A percentile compares a stretch with the other conserved stretches of the same genome.
These are phyloP conservation scores for Trichaptum fuscoviolaceum DNA, from an alignment of 768 basidiomycete species.

Conservation along the genomic window DNA sequence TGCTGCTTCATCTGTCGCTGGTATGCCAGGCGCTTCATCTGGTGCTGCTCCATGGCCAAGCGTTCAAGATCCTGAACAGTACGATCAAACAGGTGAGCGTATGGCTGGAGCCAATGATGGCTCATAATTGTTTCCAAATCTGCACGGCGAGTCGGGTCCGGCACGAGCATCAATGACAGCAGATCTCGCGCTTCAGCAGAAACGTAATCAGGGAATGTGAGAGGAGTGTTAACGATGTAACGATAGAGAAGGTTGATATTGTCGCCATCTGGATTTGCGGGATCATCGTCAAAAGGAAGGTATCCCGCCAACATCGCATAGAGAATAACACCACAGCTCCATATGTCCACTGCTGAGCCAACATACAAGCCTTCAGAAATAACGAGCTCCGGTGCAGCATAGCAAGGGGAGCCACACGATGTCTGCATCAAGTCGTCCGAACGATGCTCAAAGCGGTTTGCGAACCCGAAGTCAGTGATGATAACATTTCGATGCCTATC, in stretches of 20 bases:
- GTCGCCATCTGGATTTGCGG: constrained; percentile 96
- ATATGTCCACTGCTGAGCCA: constrained; percentile 96
- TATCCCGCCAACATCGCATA: constrained; percentile 98
- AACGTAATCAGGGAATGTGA: constrained; percentile 96
- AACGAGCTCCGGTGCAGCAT: constrained; percentile 97
- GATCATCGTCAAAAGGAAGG: constrained; percentile 99
- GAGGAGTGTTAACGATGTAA: constrained; percentile 95
- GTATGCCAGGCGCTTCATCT: constrained; percentile 75
- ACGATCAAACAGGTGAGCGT: constrained; percentile 58
- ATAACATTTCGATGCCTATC: constrained; percentile 98
- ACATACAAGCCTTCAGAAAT: constrained; percentile 96
- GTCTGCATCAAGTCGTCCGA: constrained; percentile 98
- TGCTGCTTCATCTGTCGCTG: constrained; percentile 71
- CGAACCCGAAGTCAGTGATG: constrained; percentile 99
- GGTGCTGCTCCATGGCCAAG: constrained; percentile 79
- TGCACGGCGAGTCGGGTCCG: constrained; percentile 78
- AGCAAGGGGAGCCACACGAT: constrained; percentile 94
- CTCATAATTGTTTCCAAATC: constrained; percentile 75
- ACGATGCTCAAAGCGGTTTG: constrained; percentile 93
- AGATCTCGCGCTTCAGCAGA: constrained; percentile 79
- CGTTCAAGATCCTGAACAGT: constrained; percentile 75
- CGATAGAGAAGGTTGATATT: constrained; percentile 99
- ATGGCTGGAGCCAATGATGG: constrained; percentile 80
- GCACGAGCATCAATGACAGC: constrained; percentile 88
- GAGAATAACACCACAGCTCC: constrained; percentile 92